Evolutionary conservation across 805 yeast genomes (phyloP).

Genomic region (Yamadazyma tumulicola): DNA sequence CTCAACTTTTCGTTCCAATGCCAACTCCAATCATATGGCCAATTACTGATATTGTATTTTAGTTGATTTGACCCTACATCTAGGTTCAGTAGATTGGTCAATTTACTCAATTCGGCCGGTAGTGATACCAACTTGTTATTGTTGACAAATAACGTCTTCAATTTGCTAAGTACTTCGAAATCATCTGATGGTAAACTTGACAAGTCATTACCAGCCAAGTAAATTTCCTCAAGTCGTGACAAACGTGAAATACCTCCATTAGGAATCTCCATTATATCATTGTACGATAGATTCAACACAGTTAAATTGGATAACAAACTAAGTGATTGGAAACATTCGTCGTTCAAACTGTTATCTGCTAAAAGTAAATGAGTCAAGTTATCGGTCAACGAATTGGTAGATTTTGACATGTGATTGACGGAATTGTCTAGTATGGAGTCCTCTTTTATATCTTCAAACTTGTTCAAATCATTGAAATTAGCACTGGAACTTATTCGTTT

Average conservation of each 20-base stretch:
- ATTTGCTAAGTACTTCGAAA: constrained; percentile 54
- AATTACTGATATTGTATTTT: constrained; percentile 88
- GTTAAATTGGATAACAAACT: constrained; percentile 56
- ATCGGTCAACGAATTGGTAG: constrained; percentile 36
- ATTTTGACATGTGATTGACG: background rate
- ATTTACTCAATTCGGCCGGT: constrained; percentile 82
- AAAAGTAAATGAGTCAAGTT: constrained; percentile 57
- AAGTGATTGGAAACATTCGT: constrained; percentile 69
- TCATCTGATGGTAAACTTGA: constrained; percentile 84
- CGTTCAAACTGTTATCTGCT: constrained; percentile 81
- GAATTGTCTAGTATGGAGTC: constrained; percentile 1
- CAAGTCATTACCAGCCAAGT: constrained; percentile 78
- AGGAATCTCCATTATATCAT: constrained; percentile 80
- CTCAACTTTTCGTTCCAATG: constrained; percentile 70
- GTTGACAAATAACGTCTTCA: constrained; percentile 67
- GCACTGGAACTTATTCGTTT: constrained; percentile 30
- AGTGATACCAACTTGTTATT: constrained; percentile 81
- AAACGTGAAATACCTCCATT: constrained; percentile 61
- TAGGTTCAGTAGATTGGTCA: constrained; percentile 59
- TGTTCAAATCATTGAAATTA: constrained; percentile 14
- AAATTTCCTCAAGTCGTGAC: constrained; percentile 57
- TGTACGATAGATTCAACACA: constrained; percentile 74
- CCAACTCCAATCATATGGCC: constrained; percentile 99
- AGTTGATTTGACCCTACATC: constrained; percentile 91
- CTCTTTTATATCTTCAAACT: constrained; percentile 5